Conservation (phyloP, 495 filamentous ascomycete species). For the Pyronema omphalodes region DNA sequence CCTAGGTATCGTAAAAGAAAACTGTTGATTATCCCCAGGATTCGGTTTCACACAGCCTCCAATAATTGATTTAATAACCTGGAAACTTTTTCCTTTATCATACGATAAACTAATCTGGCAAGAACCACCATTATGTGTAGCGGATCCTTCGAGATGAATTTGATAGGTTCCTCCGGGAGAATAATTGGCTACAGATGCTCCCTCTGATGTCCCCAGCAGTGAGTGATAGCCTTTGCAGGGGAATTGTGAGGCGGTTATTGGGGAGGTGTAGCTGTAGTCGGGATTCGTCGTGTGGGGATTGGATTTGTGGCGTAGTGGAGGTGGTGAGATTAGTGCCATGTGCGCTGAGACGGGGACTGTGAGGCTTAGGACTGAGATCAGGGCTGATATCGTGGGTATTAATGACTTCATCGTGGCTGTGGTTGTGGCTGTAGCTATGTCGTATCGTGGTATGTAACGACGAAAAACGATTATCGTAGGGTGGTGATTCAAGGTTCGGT, state of each 20-base stretch:
- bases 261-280: conserved; percentile 36
- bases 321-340: conserved; percentile 41
- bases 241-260: conserved; percentile 29
- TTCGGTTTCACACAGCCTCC: conserved; percentile 39
- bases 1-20: conserved; percentile 32
- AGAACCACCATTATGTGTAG: conserved; percentile 44
- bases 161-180: conserved; percentile 27
- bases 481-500: no score
- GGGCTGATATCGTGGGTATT: no score
- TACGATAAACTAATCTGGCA: conserved; percentile 46
- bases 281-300: conserved; percentile 31
- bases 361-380: no score
- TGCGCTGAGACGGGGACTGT: conserved; percentile 28
- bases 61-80: conserved; percentile 44
- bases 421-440: no score
- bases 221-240: conserved; percentile 37
- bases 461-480: no score
- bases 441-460: no score
- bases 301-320: conserved; percentile 36
- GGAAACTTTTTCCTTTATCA: conserved; percentile 37
- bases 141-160: conserved; percentile 26
- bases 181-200: conserved; percentile 31
- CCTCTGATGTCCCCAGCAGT: conserved; percentile 25
- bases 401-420: no score
- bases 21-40: conserved; percentile 24